Base-by-base conservation (phyloP, 225 moss, liverwort and hornwort species). In the Antitrichia curtipendula region DNA sequence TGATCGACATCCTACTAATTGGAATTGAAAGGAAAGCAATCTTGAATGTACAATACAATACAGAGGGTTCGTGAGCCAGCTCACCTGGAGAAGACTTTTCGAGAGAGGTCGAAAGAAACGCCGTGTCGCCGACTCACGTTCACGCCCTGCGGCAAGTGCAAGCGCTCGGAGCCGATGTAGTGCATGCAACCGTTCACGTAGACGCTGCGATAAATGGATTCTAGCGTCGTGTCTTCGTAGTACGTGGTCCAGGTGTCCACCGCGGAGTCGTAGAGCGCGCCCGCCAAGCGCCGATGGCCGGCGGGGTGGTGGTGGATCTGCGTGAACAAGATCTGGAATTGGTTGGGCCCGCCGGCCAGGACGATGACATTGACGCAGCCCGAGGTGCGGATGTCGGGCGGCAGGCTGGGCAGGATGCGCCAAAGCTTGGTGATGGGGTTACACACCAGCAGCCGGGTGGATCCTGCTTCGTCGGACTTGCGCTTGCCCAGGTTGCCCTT, bases 381-480 rank as follows among this genome's bases (percentile, higher is more conserved):
- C 10, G 80, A 75, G 54, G 87, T 85, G 70, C 86, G 66, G 29
- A 84, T 89, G 8, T 89, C 88, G 27, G 59, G 76, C 21, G 89
- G 89, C 61, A 91, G 81, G 57, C 87, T 47, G 28, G 91, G 91
- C 28, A 89, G 83, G 49, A 91, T 89, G 81, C 89, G 87, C 89
- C 91, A 91, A 16, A 72, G 53, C 85, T 89, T 89, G 32, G 87
- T 89, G 87, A 91, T 76, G 63, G 91, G 91, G 40, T 91, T 91
- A 87, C 87, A 87, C 69, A 91, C 91, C 61, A 91, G 84, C 18
- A 91, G 87, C 23, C 88, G 82, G 5, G 72, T 80, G 32, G 84
- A 57, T 65, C 86, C 36, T 50, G 18, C 21, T 58, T 81, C 85
- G 10, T 84, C 62, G 53, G 70, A 71, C 29, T 71, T 89, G 69